These are phyloP conservation scores for Syncephalastrum sp. DNA, from an alignment of 371 early-diverging fungal species.

Conservation along the genomic window DNA sequence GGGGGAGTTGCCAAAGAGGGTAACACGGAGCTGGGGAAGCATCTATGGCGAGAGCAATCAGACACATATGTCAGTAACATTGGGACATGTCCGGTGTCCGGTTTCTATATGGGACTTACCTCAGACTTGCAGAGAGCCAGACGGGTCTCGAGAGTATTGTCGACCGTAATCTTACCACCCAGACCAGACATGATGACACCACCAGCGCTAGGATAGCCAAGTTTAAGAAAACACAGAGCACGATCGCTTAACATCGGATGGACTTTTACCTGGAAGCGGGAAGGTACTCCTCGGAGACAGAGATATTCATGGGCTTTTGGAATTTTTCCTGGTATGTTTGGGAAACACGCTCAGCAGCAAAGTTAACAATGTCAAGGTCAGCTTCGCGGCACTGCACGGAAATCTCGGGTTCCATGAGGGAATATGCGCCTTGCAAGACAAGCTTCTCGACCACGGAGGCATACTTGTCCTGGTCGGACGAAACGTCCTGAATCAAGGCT, in stretches of 20 bases:
- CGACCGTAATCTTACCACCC: slow-evolving; percentile 77
- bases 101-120: slow-evolving; percentile 44
- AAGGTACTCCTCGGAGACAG: slow-evolving; percentile 60
- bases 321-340: slow-evolving; percentile 62
- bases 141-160: slow-evolving; percentile 91
- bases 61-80: background rate
- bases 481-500: slow-evolving; percentile 49
- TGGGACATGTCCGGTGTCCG: background rate
- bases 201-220: slow-evolving; percentile 64
- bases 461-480: slow-evolving; percentile 60
- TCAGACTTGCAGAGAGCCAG: slow-evolving; percentile 77
- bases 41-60: slow-evolving; percentile 44
- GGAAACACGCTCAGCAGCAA: slow-evolving; percentile 58
- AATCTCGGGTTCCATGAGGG: slow-evolving; percentile 81
- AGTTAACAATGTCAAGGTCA: slow-evolving; percentile 68
- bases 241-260: background rate
- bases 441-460: slow-evolving; percentile 64
- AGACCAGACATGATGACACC: slow-evolving; percentile 83
- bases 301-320: slow-evolving; percentile 43
- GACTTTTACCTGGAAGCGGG: slow-evolving; percentile 38
- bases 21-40: slow-evolving; percentile 88
- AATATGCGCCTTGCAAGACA: slow-evolving; percentile 79
- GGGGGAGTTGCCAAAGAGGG: slow-evolving; percentile 88
- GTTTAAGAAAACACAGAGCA: background rate
- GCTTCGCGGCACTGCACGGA: slow-evolving; percentile 68